Evolutionary conservation across 768 basidiomycete genomes (phyloP).

Genomic region (Pisolithus albus): DNA sequence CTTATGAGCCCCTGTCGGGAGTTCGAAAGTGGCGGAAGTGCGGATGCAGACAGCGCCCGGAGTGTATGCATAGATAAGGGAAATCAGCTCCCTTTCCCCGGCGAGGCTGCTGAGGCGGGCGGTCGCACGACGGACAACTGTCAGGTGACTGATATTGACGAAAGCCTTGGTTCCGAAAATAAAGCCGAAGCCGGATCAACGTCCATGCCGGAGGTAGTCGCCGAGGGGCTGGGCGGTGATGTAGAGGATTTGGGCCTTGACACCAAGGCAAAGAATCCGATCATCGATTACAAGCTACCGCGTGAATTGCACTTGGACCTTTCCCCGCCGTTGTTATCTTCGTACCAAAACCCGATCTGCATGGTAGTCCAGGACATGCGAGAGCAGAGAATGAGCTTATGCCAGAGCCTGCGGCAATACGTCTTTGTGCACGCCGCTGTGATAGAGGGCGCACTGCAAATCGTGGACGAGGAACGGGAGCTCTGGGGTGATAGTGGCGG

Average conservation of each 20-base stretch:
- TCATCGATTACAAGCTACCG: constrained; percentile 57
- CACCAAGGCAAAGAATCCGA: constrained; percentile 8
- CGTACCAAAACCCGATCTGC: constrained; percentile 70
- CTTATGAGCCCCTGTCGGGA: constrained; percentile 10
- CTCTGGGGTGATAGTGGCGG: constrained; percentile 20
- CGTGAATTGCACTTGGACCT: constrained; percentile 46
- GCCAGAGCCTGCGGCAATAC: constrained; percentile 91
- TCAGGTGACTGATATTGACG: not conserved
- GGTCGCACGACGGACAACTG: constrained; percentile 2
- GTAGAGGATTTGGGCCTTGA: constrained; percentile 5
- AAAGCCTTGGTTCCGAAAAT: constrained; percentile 1
- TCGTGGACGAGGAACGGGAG: constrained; percentile 66
- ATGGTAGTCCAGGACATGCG: constrained; percentile 89
- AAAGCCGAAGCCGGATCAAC: not conserved
- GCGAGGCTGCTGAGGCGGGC: constrained; percentile 4
- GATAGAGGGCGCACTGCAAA: constrained; percentile 70
- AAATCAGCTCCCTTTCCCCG: not conserved
- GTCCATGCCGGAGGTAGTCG: not conserved
- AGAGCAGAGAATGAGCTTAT: constrained; percentile 93
- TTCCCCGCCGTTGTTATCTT: constrained; percentile 55
- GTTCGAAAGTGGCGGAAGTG: constrained; percentile 9
- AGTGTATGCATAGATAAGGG: constrained; percentile 4
- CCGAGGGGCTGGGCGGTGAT: not conserved
- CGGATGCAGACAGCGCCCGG: constrained; percentile 6
- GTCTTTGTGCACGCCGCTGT: constrained; percentile 87